These are phyloP conservation scores for Kuraishia ogatae DNA, from an alignment of 805 yeast genomes.

Conservation along the genomic window DNA sequence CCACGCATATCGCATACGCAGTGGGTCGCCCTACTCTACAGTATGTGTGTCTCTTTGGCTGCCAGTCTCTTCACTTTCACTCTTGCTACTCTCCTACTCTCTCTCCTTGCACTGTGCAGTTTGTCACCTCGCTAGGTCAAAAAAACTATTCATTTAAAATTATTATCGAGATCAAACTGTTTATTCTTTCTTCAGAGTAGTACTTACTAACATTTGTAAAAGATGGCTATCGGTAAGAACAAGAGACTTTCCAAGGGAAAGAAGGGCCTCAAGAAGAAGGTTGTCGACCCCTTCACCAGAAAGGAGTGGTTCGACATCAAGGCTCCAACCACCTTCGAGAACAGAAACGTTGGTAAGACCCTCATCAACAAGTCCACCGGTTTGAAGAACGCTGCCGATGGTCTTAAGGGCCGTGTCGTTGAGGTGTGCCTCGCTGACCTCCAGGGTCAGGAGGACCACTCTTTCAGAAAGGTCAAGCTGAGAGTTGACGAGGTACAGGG, in stretches of 20 bases:
- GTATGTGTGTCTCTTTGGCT: background rate
- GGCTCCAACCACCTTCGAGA: conserved; percentile 98
- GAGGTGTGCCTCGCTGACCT: conserved; percentile 95
- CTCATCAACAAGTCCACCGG: conserved; percentile 97
- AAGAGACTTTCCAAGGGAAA: conserved; percentile 82
- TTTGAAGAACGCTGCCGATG: conserved; percentile 96
- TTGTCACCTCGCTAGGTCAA: background rate
- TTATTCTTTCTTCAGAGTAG: background rate
- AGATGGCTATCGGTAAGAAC: conserved; percentile 56
- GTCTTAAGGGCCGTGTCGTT: conserved; percentile 95
- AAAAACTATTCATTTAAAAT: background rate
- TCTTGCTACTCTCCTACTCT: background rate
- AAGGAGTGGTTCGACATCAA: conserved; percentile 98
- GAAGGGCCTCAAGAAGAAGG: conserved; percentile 99
- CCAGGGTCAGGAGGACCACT: conserved; percentile 98
- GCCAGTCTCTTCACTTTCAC: background rate
- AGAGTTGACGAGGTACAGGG: conserved; percentile 99
- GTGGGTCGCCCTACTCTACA: background rate
- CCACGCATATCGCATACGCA: background rate
- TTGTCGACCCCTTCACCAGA: conserved; percentile 98
- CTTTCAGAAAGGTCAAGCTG: conserved; percentile 94
- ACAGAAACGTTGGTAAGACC: conserved; percentile 98
- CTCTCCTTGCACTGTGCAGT: background rate
- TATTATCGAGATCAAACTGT: background rate
- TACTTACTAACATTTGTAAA: conserved; percentile 10